A percentile compares a stretch with the other conserved stretches of the same genome.
These are phyloP conservation scores for Capsicum chinense DNA, from an alignment of 257 asterid species.

Conservation along the genomic window DNA sequence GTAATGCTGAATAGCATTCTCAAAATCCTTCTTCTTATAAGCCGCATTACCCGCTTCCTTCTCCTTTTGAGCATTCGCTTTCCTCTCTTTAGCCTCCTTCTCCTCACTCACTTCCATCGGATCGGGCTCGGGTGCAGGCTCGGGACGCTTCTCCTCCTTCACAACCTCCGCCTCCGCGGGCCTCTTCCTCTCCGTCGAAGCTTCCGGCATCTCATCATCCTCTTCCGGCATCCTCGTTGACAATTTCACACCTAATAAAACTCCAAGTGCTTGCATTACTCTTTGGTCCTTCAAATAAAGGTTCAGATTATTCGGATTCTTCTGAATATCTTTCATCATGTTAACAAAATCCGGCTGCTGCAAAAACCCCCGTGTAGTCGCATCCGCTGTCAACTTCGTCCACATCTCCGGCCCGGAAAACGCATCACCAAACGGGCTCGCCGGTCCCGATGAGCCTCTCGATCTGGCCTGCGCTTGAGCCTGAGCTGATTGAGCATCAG, in stretches of 20 bases:
- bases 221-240: slow-evolving; percentile 59
- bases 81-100: slow-evolving; percentile 59
- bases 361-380: slow-evolving; percentile 61
- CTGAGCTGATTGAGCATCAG: slow-evolving; percentile 71
- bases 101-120: slow-evolving; percentile 53
- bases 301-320: slow-evolving; percentile 66
- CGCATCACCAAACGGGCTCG: slow-evolving; percentile 78
- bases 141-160: slow-evolving; percentile 56
- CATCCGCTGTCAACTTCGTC: slow-evolving; percentile 72
- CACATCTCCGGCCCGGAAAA: slow-evolving; percentile 49
- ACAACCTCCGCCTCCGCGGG: slow-evolving; percentile 47
- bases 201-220: slow-evolving; percentile 53
- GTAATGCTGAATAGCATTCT: slow-evolving; percentile 76
- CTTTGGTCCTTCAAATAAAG: slow-evolving; percentile 80
- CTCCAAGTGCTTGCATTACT: slow-evolving; percentile 86
- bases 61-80: slow-evolving; percentile 70
- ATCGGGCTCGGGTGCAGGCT: slow-evolving; percentile 53
- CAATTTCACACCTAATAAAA: slow-evolving; percentile 65
- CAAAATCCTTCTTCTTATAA: slow-evolving; percentile 91
- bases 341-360: slow-evolving; percentile 82
- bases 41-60: slow-evolving; percentile 90
- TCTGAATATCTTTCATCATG: slow-evolving; percentile 91
- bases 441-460: slow-evolving; percentile 24
- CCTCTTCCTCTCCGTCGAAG: slow-evolving; percentile 57
- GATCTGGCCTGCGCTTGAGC: slow-evolving; percentile 51